Evolutionary conservation across 495 filamentous ascomycete genomes (phyloP), one percentile per base, ranked within the genome.

Genomic region (Talaromyces thailandensis): DNA sequence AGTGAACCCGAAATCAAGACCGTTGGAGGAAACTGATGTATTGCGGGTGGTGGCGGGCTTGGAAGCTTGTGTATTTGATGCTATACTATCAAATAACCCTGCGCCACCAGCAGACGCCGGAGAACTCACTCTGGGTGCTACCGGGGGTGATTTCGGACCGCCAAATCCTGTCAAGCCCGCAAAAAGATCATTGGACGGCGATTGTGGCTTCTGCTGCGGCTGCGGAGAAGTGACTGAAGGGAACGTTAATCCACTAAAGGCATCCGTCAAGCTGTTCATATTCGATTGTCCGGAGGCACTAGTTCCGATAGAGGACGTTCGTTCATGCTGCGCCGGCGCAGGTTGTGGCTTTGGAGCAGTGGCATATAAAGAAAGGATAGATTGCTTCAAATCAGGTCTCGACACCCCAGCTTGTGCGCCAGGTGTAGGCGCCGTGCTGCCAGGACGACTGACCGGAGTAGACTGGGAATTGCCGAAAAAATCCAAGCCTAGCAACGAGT

Each of bases 371-470:
- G 95, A 98, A 11, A 98, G 76, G 61, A 98, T 98, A 12, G 93
- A 97, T 71, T 96, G 93, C 72, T 98, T 98, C 43, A 98, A 78
- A 72, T 98, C 94, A 1, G 95, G 93, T 43, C 94, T 81, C 48
- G 93, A 96, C 65, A 89, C 85, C 29, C 79, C 79, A 18, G 75
- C 75, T 6, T 82, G 68, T 21, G 80, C 77, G 9, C 82, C 74
- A 29, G 82, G 76, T 24, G 84, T 84, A 21, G 88, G 83, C 35
- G 83, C 81, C 12, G 87, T 87, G 72, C 89, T 94, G 5, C 85
- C 80, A 6, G 92, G 90, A 51, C 92, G 83, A 53, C 72, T 79
- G 43, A 84, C 82, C 14, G 89, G 79, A 1, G 88, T 78, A 12
- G 88, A 76, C 40, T 86, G 76, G 23, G 86, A 71, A 51, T 83